Base-by-base conservation (phyloP, 2,329 filamentous ascomycete species). In the Fonsecaea monophora region DNA sequence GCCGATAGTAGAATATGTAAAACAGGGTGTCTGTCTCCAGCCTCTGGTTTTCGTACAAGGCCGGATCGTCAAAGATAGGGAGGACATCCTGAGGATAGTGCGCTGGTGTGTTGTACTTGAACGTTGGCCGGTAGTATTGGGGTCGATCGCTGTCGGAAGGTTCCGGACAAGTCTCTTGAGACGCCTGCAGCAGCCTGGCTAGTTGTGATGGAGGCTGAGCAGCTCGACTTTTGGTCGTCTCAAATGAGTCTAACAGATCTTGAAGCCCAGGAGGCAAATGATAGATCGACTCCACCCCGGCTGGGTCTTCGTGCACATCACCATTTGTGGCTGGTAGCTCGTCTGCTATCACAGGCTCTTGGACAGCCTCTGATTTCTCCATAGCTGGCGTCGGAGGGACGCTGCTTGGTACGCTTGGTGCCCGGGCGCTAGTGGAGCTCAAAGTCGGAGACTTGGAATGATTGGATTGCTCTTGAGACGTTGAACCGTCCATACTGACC, bases 1-100 rank as follows among this genome's bases (percentile, higher is more conserved):
- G 95, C 73, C 94, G 92, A 83, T 99, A 99, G 84, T 99, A 99
- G 81, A 99, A 99, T 54, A 97, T 91, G 81, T 99, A 99, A 81
- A 99, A 99, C 9, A 99, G 84, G 35, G 94, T 97, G 76, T 99
- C 95, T 0, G 94, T 93, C 75, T 99, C 95, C 68, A 99, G 94
- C 65, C 92, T 87, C 32, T 87, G 80, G 2, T 79, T 82, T 54
- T 82, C 87, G 79, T 97, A 99, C 68, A 99, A 81, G 55, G 91
- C 85, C 38, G 92, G 91, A 78, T 99, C 93, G 73, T 97, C 93
- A 73, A 98, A 94, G 71, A 98, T 92, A 1, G 90, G 83, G 50
- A 97, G 84, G n/a, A 94, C 91, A 76, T 97, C 93, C 76, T 96
- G 92, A 6, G 95, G 95, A 78, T 96, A 99, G 72, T 95, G 92